A percentile compares a stretch with the other conserved stretches of the same genome.
Conservation (phyloP, 208 protist genomes). For the Acanthamoeba castellanii region DNA sequence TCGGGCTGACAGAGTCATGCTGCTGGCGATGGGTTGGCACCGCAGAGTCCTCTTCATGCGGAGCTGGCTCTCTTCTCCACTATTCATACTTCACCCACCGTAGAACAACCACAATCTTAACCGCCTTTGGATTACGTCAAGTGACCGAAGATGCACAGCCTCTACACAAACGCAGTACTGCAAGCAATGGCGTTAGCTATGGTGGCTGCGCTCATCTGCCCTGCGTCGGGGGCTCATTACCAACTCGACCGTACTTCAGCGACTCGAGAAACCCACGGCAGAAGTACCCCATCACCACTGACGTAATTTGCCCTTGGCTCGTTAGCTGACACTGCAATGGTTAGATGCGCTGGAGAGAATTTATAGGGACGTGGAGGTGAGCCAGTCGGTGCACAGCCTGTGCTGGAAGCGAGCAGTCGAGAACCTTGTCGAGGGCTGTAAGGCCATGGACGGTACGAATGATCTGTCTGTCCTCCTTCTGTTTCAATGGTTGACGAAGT, state of each 20-base stretch:
- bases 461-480: not conserved
- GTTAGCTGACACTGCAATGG: not conserved
- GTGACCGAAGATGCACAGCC: too few relatives aligned
- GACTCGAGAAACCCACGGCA: not conserved
- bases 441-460: slow-evolving; percentile 22
- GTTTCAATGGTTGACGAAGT: not conserved
- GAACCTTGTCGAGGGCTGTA: slow-evolving; percentile 26
- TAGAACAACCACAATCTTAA: too few relatives aligned
- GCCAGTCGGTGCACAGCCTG: slow-evolving; percentile 1
- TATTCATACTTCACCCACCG: too few relatives aligned
- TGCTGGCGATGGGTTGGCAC: too few relatives aligned
- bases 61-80: too few relatives aligned
- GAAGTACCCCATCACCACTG: not conserved
- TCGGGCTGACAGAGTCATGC: not conserved
- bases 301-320: not conserved
- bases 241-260: not conserved
- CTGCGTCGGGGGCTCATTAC: not conserved
- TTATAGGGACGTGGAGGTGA: not conserved
- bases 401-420: slow-evolving; percentile 40
- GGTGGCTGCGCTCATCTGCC: not conserved
- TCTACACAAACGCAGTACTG: too few relatives aligned
- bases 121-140: too few relatives aligned
- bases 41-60: too few relatives aligned
- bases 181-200: not conserved
- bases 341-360: slow-evolving; percentile 37